Conservation (phyloP, 768 basidiomycete genomes). For the Tylopilus sp. region DNA sequence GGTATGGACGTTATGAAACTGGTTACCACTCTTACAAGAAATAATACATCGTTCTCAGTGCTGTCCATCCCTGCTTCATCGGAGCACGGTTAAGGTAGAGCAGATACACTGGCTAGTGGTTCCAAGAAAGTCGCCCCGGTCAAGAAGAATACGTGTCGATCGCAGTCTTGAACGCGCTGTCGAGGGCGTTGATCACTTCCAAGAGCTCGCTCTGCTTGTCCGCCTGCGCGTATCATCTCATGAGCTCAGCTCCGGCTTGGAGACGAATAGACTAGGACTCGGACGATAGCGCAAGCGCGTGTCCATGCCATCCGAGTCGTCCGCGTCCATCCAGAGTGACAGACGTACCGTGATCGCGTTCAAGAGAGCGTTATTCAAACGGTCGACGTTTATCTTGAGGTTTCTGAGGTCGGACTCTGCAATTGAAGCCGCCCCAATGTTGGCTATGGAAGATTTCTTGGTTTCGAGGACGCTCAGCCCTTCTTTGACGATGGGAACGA, state of each 20-base stretch:
- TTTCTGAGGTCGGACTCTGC: not conserved
- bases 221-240: not conserved
- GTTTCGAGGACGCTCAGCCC: not conserved
- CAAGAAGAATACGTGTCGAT: not conserved
- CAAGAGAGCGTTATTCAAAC: not conserved
- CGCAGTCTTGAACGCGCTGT: not conserved
- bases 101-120: too few relatives aligned
- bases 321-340: not conserved
- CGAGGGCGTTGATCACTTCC: not conserved
- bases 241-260: not conserved
- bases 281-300: not conserved
- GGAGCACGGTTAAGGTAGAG: too few relatives aligned
- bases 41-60: too few relatives aligned
- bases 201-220: not conserved
- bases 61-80: too few relatives aligned
- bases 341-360: conserved; percentile 6
- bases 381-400: not conserved
- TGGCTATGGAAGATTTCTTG: not conserved
- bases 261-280: not conserved
- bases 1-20: too few relatives aligned
- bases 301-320: not conserved
- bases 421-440: rapidly evolving
- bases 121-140: not conserved
- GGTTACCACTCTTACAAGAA: too few relatives aligned
- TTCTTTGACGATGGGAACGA: rapidly evolving